Evolutionary conservation across 768 basidiomycete species (phyloP), one percentile per base, ranked within the genome.

Genomic region (Paxillus ammoniavirescens): DNA sequence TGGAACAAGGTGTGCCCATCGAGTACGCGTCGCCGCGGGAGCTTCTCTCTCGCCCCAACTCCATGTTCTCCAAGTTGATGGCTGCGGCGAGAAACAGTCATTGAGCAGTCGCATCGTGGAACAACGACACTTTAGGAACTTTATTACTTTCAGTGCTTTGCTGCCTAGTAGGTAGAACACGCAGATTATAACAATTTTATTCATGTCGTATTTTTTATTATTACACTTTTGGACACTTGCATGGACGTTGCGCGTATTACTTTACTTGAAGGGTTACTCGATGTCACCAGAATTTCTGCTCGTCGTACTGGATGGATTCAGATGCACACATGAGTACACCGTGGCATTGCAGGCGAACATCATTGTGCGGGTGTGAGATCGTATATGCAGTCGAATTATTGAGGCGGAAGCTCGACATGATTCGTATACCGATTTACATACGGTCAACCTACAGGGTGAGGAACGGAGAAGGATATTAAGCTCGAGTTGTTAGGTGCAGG

Each of bases 1-100:
- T 77, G 74, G 77, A 78, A 40, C 64, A 66, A 35, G 66, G 68
- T 42, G 61, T 64, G 10, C 64, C 67, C 2, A 56, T 64, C 5
- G 67, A 69, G 31, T 63, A 58, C 41, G 66, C 64, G 14, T 43
- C 66, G 4, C 68, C 67, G 3, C 47, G 40, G 38, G 59, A 48
- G 7, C 56, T 65, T 35, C 60, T 67, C n/a, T 45, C 57, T 4
- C 60, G 58, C 41, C 60, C 62, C 23, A 52, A 62, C 33, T 63
- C 64, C n/a, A 58, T 60, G 62, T 70, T 70, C 45, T 59, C 64
- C 26, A 67, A 57, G 51, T 40, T 65, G 52, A 67, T 67, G 63
- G 55, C 57, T 26, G 63, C 66, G 36, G 50, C 65, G 17, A 61
- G 61, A 26, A 61, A 60, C 17, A 47, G 17, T 7, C 47, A 65